phyloP scores from a whole-genome alignment of 371 early-diverging fungal genomes.

The Mucor indicus region DNA sequence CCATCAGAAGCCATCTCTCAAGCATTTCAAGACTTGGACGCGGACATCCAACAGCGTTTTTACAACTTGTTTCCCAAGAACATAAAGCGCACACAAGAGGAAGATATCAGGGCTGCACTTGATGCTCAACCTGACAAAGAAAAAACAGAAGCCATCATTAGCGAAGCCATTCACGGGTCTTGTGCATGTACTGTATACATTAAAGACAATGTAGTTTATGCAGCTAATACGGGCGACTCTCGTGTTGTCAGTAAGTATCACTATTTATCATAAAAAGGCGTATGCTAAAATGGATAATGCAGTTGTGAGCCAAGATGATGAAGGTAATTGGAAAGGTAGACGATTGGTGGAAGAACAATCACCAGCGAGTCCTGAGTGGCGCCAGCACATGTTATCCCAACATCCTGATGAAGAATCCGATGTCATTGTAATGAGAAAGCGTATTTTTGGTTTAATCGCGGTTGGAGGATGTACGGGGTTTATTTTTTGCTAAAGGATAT shows the following conservation, averaged over 20 bases:
- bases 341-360: slow-evolving; percentile 49
- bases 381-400: slow-evolving; percentile 38
- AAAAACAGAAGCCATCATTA: slow-evolving; percentile 31
- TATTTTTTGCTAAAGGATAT: too few relatives aligned
- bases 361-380: slow-evolving; percentile 43
- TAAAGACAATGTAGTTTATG: slow-evolving; percentile 68
- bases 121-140: slow-evolving; percentile 29
- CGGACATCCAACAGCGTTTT: slow-evolving; percentile 59
- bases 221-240: slow-evolving; percentile 79
- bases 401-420: slow-evolving; percentile 41
- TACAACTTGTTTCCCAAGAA: slow-evolving; percentile 44
- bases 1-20: slow-evolving; percentile 48
- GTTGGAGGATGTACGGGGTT: slow-evolving; percentile 49
- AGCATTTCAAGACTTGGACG: slow-evolving; percentile 56
- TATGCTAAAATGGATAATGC: too few relatives aligned
- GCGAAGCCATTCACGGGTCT: slow-evolving; percentile 69
- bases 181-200: slow-evolving; percentile 78
- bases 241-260: slow-evolving; percentile 62
- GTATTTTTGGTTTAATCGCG: slow-evolving; percentile 50
- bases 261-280: too few relatives aligned
- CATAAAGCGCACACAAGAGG: slow-evolving; percentile 28
- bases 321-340: slow-evolving; percentile 47
- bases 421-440: slow-evolving; percentile 34
- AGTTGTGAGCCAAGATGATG: slow-evolving; percentile 46
- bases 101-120: slow-evolving; percentile 40